Percentiles rank a stretch among this genome's conserved stretches.
Evolutionary conservation across 768 basidiomycete genomes (phyloP).

Genomic region (Calocybe indica): DNA sequence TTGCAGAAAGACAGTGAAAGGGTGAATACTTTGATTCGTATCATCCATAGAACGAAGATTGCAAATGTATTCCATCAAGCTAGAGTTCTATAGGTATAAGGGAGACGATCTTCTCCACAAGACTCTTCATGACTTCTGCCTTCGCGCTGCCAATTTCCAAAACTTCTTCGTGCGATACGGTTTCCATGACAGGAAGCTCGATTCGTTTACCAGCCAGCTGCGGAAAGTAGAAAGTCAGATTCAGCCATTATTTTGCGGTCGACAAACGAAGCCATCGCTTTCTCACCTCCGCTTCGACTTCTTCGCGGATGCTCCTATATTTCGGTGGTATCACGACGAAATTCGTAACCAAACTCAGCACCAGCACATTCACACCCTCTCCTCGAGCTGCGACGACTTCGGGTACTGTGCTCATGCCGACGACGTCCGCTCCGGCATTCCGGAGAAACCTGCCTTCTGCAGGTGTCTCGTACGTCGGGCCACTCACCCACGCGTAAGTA

Average conservation of each 20-base stretch:
- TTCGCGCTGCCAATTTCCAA: constrained; percentile 58
- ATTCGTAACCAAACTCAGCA: constrained; percentile 83
- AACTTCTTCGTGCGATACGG: constrained; percentile 79
- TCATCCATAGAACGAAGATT: too few relatives aligned
- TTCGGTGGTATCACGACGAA: constrained; percentile 67
- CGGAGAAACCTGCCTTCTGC: constrained; percentile 80
- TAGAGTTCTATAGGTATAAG: too few relatives aligned
- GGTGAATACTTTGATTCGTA: too few relatives aligned
- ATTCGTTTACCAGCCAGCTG: constrained; percentile 60
- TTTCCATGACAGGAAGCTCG: constrained; percentile 30
- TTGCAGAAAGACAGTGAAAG: too few relatives aligned
- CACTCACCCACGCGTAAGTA: constrained; percentile 85
- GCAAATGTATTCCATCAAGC: too few relatives aligned
- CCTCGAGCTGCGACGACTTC: constrained; percentile 80
- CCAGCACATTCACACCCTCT: constrained; percentile 70
- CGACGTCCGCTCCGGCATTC: constrained; percentile 77
- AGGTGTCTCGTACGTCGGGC: constrained; percentile 86
- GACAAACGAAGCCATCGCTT: too few relatives aligned
- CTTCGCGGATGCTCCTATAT: constrained; percentile 65
- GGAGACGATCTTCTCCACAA: constrained; percentile 60
- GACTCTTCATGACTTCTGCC: constrained; percentile 61
- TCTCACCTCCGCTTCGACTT: constrained; percentile 72
- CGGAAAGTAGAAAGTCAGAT: background rate
- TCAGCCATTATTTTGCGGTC: background rate
- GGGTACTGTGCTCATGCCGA: constrained; percentile 91